phyloP scores from a whole-genome alignment of 306 rosid species.

The Mimosa bimucronata region DNA sequence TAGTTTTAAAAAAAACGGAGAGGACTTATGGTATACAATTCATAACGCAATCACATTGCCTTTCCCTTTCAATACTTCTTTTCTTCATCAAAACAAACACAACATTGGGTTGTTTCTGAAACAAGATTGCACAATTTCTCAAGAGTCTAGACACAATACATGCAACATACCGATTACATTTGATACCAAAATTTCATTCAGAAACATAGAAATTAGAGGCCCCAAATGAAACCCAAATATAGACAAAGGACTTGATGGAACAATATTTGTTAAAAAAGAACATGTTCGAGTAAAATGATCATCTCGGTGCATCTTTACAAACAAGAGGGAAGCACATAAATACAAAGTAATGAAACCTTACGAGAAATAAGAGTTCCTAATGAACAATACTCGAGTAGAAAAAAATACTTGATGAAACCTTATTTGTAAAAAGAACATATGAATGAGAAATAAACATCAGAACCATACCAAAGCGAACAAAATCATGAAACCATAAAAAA shows the following conservation, averaged over 20 bases:
- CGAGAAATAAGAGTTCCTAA: too few relatives aligned
- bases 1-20: not conserved
- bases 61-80: not conserved
- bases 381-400: not conserved
- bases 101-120: constrained; percentile 9
- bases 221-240: too few relatives aligned
- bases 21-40: constrained; percentile 8
- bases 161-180: not conserved
- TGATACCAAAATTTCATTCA: not conserved
- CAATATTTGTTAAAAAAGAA: too few relatives aligned
- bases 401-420: not conserved
- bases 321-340: too few relatives aligned
- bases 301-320: too few relatives aligned
- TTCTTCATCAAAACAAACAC: not conserved
- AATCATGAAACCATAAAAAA: constrained; percentile 2
- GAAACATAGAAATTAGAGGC: not conserved
- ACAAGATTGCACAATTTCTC: not conserved
- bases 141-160: not conserved
- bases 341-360: too few relatives aligned
- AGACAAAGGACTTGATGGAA: too few relatives aligned
- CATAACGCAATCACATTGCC: not conserved
- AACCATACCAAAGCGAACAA: constrained; percentile 16
- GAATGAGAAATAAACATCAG: not conserved
- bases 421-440: constrained; percentile 15
- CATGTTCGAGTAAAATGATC: too few relatives aligned